A percentile compares a stretch with the other conserved stretches of the same genome.
Evolutionary conservation across 139 green algal genomes (phyloP).

Genomic region (Closterium sp.): DNA sequence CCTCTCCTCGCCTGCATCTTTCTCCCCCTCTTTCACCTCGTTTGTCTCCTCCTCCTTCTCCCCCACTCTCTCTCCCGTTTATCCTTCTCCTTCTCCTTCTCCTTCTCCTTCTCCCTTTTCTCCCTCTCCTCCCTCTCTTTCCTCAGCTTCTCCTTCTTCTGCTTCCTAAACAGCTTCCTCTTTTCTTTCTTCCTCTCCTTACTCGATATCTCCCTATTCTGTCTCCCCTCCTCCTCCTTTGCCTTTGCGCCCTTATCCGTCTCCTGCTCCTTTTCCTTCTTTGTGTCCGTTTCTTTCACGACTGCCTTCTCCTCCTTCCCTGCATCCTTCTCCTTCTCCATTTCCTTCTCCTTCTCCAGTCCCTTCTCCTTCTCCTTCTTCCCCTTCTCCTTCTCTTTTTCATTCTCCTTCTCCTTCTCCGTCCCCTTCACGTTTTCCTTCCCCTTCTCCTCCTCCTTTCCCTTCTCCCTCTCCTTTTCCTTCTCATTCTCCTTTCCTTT

Average conservation of each 20-base stretch:
- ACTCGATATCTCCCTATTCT: neutral
- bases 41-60: neutral
- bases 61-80: neutral
- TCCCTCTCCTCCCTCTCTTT: neutral
- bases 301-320: neutral
- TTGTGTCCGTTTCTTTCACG: no score
- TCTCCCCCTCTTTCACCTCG: neutral
- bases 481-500: neutral
- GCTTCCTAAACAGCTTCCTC: neutral
- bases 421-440: neutral
- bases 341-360: neutral
- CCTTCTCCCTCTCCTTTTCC: neutral
- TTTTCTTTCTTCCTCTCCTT: neutral
- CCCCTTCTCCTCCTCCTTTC: neutral
- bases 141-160: neutral
- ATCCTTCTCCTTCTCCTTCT: neutral
- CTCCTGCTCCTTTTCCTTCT: neutral
- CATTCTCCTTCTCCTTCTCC: neutral
- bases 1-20: neutral
- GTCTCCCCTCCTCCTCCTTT: neutral
- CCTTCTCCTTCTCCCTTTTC: neutral
- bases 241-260: neutral
- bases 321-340: neutral
- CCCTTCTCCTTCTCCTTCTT: neutral
- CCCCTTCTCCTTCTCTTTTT: neutral